phyloP scores from a whole-genome alignment of 441 rosid species.

The Melastoma candidum region DNA sequence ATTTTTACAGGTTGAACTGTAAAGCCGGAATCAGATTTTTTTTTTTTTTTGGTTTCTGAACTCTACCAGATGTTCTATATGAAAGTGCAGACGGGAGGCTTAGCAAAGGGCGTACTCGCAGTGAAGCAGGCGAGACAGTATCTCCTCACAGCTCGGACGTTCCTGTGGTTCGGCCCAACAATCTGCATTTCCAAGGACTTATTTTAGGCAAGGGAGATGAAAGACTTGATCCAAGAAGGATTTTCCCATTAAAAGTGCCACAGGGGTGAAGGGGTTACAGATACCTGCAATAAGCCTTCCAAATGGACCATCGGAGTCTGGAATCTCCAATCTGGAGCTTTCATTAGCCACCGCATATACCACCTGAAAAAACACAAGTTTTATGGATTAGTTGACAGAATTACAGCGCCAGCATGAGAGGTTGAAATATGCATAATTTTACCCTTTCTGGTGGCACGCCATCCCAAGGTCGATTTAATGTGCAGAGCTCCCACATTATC shows the following conservation, averaged over 20 bases:
- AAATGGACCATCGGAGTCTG: conserved; percentile 56
- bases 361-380: conserved; percentile 30
- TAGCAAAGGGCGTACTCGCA: conserved; percentile 81
- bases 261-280: conserved; percentile 18
- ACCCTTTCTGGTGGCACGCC: conserved; percentile 89
- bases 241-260: neutral
- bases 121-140: conserved; percentile 68
- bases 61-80: conserved; percentile 48
- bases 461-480: conserved; percentile 87
- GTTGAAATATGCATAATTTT: too few relatives aligned
- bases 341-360: conserved; percentile 92
- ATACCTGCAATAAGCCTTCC: conserved; percentile 55
- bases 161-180: conserved; percentile 85
- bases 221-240: neutral
- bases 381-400: too few relatives aligned
- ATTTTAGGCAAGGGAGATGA: neutral
- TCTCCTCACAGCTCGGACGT: conserved; percentile 81
- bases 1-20: conserved; percentile 18
- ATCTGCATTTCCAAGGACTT: conserved; percentile 30
- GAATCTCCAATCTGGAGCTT: conserved; percentile 75
- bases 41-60: conserved; percentile 6
- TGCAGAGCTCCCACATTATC: conserved; percentile 95
- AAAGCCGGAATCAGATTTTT: conserved; percentile 26
- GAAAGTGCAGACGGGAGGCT: conserved; percentile 12
- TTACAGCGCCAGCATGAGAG: too few relatives aligned